Evolutionary conservation across 805 yeast genomes (phyloP).

Genomic region (Saturnispora silvae): DNA sequence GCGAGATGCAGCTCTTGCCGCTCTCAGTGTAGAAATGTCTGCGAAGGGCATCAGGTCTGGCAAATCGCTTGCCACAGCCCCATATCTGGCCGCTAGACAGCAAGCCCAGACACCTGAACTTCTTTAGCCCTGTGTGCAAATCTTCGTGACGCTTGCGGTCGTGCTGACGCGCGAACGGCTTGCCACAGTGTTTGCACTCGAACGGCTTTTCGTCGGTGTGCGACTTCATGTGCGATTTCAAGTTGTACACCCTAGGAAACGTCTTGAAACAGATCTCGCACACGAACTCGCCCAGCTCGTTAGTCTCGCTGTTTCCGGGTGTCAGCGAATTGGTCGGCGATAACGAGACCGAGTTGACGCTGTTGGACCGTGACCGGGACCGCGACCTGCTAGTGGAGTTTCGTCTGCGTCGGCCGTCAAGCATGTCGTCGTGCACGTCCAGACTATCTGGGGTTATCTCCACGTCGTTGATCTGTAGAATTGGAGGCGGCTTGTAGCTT

Average conservation of each 20-base stretch:
- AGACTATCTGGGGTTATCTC: neutral
- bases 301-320: neutral
- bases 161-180: constrained; percentile 7
- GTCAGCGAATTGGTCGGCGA: constrained; percentile 20
- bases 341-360: neutral
- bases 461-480: neutral
- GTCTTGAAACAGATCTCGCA: constrained; percentile 39
- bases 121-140: constrained; percentile 66
- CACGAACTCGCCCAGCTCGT: constrained; percentile 26
- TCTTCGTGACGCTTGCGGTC: constrained; percentile 21
- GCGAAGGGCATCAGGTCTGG: constrained; percentile 68
- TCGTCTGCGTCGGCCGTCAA: constrained; percentile 7
- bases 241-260: constrained; percentile 50
- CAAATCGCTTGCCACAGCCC: constrained; percentile 79
- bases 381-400: neutral
- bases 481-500: neutral
- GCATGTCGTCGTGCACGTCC: constrained; percentile 8
- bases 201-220: constrained; percentile 60
- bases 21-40: constrained; percentile 74
- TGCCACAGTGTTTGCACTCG: constrained; percentile 38
- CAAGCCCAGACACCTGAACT: constrained; percentile 58
- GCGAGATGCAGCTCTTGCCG: constrained; percentile 62
- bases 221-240: constrained; percentile 83
- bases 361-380: no score
- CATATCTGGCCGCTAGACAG: constrained; percentile 44